Conservation (phyloP, 768 basidiomycete species). For the Phylloporus scabripes region DNA sequence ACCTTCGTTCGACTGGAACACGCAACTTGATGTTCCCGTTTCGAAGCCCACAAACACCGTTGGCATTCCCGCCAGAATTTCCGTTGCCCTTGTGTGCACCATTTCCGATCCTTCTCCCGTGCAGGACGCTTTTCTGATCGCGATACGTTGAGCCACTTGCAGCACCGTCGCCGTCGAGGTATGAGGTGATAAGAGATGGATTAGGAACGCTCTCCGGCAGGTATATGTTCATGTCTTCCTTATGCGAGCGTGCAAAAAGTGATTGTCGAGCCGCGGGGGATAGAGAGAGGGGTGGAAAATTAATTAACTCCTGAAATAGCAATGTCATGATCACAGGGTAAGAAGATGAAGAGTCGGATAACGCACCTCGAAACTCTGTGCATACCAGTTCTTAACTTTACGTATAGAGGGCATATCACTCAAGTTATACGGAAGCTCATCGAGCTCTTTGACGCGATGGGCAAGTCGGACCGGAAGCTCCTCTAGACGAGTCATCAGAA, state of each 20-base stretch:
- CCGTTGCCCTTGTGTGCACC: slow-evolving; percentile 15
- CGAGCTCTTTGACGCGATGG: slow-evolving; percentile 93
- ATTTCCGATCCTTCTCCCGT: slow-evolving; percentile 11
- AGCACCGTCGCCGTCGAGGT: slow-evolving; percentile 30
- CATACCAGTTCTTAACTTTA: slow-evolving; percentile 98
- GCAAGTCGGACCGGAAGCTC: slow-evolving; percentile 93
- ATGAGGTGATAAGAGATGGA: slow-evolving; percentile 49
- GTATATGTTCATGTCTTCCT: slow-evolving; percentile 25
- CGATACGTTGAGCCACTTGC: slow-evolving; percentile 9
- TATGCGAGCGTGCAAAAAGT: slow-evolving; percentile 44
- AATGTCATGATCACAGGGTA: not conserved
- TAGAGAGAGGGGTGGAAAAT: slow-evolving; percentile 73
- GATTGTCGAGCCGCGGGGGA: slow-evolving; percentile 65
- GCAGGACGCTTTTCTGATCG: slow-evolving; percentile 5
- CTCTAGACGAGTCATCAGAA: slow-evolving; percentile 40
- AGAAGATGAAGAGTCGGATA: not conserved
- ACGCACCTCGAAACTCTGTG: slow-evolving; percentile 92
- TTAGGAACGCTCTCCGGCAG: slow-evolving; percentile 79
- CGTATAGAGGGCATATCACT: slow-evolving; percentile 88
- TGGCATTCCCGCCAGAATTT: slow-evolving; percentile 28
- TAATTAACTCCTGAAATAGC: slow-evolving; percentile 74
- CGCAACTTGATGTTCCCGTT: slow-evolving; percentile 61
- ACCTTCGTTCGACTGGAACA: slow-evolving; percentile 84
- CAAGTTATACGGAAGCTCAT: slow-evolving; percentile 88
- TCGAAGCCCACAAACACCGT: slow-evolving; percentile 30